Evolutionary conservation across 768 basidiomycete genomes (phyloP).

Genomic region (Hygrocybe coccinea): DNA sequence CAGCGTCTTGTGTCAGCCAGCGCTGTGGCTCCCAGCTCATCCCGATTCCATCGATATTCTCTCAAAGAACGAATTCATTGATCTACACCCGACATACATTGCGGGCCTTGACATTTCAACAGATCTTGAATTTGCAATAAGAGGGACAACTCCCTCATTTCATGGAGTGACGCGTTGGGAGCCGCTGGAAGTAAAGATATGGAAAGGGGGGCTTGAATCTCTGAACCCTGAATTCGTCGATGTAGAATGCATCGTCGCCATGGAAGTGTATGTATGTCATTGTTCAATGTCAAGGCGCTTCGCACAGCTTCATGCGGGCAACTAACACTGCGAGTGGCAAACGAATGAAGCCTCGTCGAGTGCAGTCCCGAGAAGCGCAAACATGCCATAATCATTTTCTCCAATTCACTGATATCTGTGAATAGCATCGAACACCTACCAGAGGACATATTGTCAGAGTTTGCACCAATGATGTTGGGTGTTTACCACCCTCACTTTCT

Average conservation of each 20-base stretch:
- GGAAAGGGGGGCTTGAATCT: slow-evolving; percentile 68
- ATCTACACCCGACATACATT: slow-evolving; percentile 54
- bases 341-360: background rate
- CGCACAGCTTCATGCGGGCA: too few relatives aligned
- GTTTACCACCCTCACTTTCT: slow-evolving; percentile 69
- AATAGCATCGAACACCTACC: slow-evolving; percentile 76
- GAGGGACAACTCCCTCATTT: slow-evolving; percentile 41
- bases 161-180: slow-evolving; percentile 55
- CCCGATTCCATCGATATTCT: slow-evolving; percentile 22
- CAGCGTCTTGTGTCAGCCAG: slow-evolving; percentile 63
- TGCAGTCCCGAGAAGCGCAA: background rate
- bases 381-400: background rate
- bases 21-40: slow-evolving; percentile 59
- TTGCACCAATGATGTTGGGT: slow-evolving; percentile 70
- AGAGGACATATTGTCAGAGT: slow-evolving; percentile 50
- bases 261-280: slow-evolving; percentile 69
- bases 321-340: too few relatives aligned
- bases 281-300: background rate
- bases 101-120: slow-evolving; percentile 64
- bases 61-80: slow-evolving; percentile 45
- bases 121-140: slow-evolving; percentile 53
- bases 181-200: slow-evolving; percentile 57
- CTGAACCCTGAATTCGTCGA: slow-evolving; percentile 63
- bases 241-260: slow-evolving; percentile 69
- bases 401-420: slow-evolving; percentile 5